A percentile compares a stretch with the other conserved stretches of the same genome.
These are phyloP conservation scores for Pseudogymnoascus destructans DNA, from an alignment of 2,329 filamentous ascomycete species.

Conservation along the genomic window DNA sequence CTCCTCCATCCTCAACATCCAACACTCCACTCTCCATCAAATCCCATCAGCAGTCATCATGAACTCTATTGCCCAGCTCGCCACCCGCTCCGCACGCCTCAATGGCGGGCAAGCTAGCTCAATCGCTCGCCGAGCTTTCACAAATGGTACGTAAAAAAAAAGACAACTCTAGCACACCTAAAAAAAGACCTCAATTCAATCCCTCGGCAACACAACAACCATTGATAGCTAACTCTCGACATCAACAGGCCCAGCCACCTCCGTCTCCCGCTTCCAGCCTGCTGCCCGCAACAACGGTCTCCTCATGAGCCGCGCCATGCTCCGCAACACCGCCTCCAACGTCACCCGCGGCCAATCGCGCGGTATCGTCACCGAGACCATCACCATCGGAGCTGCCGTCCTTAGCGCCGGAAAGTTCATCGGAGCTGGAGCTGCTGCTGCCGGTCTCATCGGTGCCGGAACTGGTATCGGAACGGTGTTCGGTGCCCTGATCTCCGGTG, in stretches of 20 bases:
- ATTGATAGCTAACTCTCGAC: constrained; percentile 14
- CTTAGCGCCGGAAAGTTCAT: constrained; percentile 20
- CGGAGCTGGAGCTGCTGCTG: constrained; percentile 19
- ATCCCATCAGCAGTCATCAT: constrained; percentile 20
- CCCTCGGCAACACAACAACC: background rate
- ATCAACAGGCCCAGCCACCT: constrained; percentile 17
- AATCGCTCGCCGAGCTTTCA: constrained; percentile 21
- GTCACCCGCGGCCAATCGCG: constrained; percentile 19
- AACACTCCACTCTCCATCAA: constrained; percentile 14
- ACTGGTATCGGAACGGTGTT: constrained; percentile 40
- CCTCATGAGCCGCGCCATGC: constrained; percentile 18
- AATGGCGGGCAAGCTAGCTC: constrained; percentile 19
- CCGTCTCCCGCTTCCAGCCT: constrained; percentile 20
- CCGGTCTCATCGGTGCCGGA: constrained; percentile 24
- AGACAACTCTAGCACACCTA: background rate
- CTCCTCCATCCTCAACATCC: constrained; percentile 4
- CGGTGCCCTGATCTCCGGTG: constrained; percentile 39
- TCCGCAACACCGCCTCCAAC: constrained; percentile 18
- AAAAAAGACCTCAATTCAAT: background rate
- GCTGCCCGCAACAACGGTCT: constrained; percentile 15
- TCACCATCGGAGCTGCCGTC: constrained; percentile 20
- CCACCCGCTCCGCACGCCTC: constrained; percentile 16
- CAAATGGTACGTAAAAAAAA: constrained; percentile 19
- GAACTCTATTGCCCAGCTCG: constrained; percentile 19
- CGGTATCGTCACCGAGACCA: constrained; percentile 19